A percentile compares a stretch with the other conserved stretches of the same genome.
phyloP scores from a whole-genome alignment of 331 rosid species.

The Pyrus hybrid region DNA sequence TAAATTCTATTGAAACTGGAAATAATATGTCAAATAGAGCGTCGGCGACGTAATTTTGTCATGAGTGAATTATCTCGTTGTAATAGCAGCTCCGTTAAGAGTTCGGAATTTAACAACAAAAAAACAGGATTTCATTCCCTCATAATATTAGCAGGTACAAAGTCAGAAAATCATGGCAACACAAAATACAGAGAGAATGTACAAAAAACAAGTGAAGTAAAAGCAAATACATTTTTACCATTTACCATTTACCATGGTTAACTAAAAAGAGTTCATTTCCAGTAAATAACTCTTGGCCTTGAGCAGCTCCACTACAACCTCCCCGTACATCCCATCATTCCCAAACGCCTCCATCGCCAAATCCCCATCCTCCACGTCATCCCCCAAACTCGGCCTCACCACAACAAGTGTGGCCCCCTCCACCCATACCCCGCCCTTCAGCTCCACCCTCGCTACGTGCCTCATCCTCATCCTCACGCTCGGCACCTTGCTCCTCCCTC shows the following conservation, averaged over 20 bases:
- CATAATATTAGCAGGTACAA: background rate
- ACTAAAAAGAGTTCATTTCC: conserved; percentile 40
- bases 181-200: background rate
- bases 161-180: background rate
- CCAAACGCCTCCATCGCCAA: conserved; percentile 27
- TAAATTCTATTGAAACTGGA: too few relatives aligned
- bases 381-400: conserved; percentile 24
- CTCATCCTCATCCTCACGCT: conserved; percentile 40
- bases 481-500: conserved; percentile 32
- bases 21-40: too few relatives aligned
- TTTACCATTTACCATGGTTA: background rate
- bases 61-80: too few relatives aligned
- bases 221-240: background rate
- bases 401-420: conserved; percentile 41
- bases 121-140: background rate
- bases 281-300: conserved; percentile 23
- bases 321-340: conserved; percentile 18
- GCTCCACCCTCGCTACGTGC: conserved; percentile 22
- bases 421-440: conserved; percentile 22
- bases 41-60: too few relatives aligned
- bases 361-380: conserved; percentile 19
- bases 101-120: background rate
- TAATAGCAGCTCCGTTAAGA: too few relatives aligned
- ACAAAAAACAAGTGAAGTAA: background rate
- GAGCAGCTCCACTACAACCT: conserved; percentile 24